Percentiles rank a stretch among this genome's conserved stretches.
phyloP scores from a whole-genome alignment of 345 rosid species.

The Firmiana major region DNA sequence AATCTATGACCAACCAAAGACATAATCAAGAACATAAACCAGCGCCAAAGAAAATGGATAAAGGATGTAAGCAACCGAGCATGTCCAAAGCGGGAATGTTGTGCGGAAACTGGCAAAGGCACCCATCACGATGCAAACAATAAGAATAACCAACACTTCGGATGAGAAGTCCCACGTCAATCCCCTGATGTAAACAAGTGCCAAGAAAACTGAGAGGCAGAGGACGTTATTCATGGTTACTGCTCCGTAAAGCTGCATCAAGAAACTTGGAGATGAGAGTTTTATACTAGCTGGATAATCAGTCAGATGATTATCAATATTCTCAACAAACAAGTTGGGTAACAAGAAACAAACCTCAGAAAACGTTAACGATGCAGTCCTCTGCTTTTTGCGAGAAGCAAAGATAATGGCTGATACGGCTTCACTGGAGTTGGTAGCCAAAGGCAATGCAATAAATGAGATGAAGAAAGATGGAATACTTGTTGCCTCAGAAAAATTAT shows the following conservation, averaged over 20 bases:
- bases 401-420: slow-evolving; percentile 89
- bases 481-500: slow-evolving; percentile 79
- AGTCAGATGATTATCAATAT: background rate
- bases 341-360: slow-evolving; percentile 61
- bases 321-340: background rate
- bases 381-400: slow-evolving; percentile 73
- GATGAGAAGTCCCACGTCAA: slow-evolving; percentile 94
- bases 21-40: slow-evolving; percentile 77
- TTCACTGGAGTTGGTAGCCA: slow-evolving; percentile 85
- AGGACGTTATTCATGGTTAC: slow-evolving; percentile 90
- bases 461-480: slow-evolving; percentile 94
- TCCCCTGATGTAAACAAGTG: slow-evolving; percentile 70
- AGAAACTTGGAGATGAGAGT: slow-evolving; percentile 12
- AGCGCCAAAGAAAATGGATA: slow-evolving; percentile 83
- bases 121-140: slow-evolving; percentile 84
- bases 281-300: background rate
- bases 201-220: slow-evolving; percentile 87
- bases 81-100: slow-evolving; percentile 90
- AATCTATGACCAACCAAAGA: slow-evolving; percentile 78
- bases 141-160: slow-evolving; percentile 80
- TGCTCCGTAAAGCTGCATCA: slow-evolving; percentile 79
- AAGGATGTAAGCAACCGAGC: slow-evolving; percentile 57
- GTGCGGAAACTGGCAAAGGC: slow-evolving; percentile 79
- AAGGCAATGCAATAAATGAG: slow-evolving; percentile 83
- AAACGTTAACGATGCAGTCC: slow-evolving; percentile 81